A percentile compares a stretch with the other conserved stretches of the same genome.
Evolutionary conservation across 179 eudicot genomes (phyloP).

Genomic region (Beta macrorhiza): DNA sequence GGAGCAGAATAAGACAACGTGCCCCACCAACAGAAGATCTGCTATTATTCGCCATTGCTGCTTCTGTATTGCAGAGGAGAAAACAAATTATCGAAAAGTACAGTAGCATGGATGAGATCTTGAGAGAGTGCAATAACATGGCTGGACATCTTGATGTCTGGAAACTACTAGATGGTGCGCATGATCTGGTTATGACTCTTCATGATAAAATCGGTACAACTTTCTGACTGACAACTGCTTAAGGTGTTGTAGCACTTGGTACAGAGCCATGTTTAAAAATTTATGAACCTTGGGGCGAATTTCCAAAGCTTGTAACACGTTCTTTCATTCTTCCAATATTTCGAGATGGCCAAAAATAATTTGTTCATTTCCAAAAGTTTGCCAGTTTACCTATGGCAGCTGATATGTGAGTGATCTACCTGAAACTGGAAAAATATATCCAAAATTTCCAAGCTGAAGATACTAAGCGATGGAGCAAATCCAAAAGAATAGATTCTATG

Average conservation of each 20-base stretch:
- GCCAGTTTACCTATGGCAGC: neutral
- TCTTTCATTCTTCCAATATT: conserved; percentile 7
- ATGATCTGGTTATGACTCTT: conserved; percentile 72
- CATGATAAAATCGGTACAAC: conserved; percentile 60
- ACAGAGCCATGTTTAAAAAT: neutral
- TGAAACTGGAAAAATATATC: neutral
- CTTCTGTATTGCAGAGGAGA: conserved; percentile 85
- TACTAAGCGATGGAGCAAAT: too few relatives aligned
- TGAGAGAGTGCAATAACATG: conserved; percentile 87
- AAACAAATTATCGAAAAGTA: conserved; percentile 84
- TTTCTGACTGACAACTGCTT: conserved; percentile 10
- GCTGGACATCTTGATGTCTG: conserved; percentile 91
- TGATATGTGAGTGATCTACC: neutral
- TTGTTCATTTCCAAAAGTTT: neutral
- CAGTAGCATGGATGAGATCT: conserved; percentile 90
- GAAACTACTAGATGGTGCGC: conserved; percentile 88
- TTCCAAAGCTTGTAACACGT: neutral
- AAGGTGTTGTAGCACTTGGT: neutral
- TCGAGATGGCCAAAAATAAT: neutral
- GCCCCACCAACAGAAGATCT: conserved; percentile 93
- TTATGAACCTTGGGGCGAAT: neutral
- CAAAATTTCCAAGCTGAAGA: too few relatives aligned
- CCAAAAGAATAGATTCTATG: too few relatives aligned
- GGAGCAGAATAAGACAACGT: conserved; percentile 81
- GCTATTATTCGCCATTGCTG: conserved; percentile 80